Conservation (phyloP, 1,139 yeast species). For the Lodderomyces beijingensis region DNA sequence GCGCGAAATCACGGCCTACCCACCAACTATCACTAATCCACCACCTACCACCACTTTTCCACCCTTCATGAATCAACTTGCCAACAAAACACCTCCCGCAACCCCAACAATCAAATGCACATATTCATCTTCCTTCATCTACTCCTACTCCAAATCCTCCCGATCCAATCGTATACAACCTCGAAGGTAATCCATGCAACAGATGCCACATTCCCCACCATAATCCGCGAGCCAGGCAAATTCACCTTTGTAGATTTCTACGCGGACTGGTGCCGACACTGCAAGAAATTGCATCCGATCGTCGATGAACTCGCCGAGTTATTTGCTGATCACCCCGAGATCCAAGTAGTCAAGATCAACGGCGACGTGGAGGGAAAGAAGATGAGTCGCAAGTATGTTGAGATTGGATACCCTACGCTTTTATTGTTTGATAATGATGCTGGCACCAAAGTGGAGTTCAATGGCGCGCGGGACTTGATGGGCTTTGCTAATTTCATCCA, state of each 20-base stretch:
- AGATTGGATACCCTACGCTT: slow-evolving; percentile 65
- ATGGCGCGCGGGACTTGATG: slow-evolving; percentile 45
- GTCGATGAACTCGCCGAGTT: slow-evolving; percentile 55
- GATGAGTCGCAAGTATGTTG: slow-evolving; percentile 50
- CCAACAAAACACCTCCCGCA: too few species aligned
- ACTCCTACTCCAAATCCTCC: too few species aligned
- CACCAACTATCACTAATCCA: too few species aligned
- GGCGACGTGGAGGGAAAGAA: slow-evolving; percentile 58
- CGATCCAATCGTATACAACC: slow-evolving; percentile 11
- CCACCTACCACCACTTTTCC: too few species aligned
- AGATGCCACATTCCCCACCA: slow-evolving; percentile 49
- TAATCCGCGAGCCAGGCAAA: slow-evolving; percentile 53
- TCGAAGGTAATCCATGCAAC: slow-evolving; percentile 24
- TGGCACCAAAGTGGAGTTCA: slow-evolving; percentile 44
- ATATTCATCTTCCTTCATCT: too few species aligned
- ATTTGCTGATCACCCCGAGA: slow-evolving; percentile 40
- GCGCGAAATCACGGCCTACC: too few species aligned
- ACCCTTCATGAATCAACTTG: too few species aligned
- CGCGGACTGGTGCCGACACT: slow-evolving; percentile 82
- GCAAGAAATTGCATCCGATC: slow-evolving; percentile 61
- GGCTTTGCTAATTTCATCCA: slow-evolving; percentile 45
- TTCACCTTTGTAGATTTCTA: slow-evolving; percentile 70
- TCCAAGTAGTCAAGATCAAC: slow-evolving; percentile 59
- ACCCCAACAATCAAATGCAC: too few species aligned
- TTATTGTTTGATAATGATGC: slow-evolving; percentile 46